Base-by-base conservation (phyloP, 2,329 filamentous ascomycete genomes). In the Alternaria angustiovoidea region DNA sequence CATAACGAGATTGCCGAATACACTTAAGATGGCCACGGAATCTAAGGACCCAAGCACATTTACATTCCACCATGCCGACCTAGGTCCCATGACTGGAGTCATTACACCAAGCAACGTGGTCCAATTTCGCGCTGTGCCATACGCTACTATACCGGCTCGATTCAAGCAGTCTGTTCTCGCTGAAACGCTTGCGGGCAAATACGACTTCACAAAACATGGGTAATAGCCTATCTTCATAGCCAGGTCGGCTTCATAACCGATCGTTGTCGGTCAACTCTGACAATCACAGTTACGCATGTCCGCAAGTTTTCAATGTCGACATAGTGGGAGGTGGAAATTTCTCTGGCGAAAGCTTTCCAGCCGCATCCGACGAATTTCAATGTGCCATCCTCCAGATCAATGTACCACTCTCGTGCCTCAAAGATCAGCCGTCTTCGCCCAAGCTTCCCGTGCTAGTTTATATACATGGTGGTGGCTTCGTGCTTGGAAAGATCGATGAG, bases 391-490 rank as follows among this genome's bases (percentile, higher is more conserved):
- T 72, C 1, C 68, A 73, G 42, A 36, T 74, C 36, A 73, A 72
- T n/a, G 54, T 72, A 5, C 72, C 71, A 1, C 49, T 71, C 5
- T 24, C 43, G 11, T 42, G 18, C 16, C 62, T 73, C 0, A 30
- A 65, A 34, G 28, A 39, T 28, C 53, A 30, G 20, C 16, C 5
- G 28, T n/a, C 53, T 20, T 7, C 36, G 16, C 16, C 51, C 26
- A 63, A 64, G 1, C 72, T 86, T 0, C 85, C 84, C 0, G 83
- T 86, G 0, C 67, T 86, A 18, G 74, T 83, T 0, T 85, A 84
- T 61, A 80, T 87, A 11, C 84, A 86, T 60, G 85, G 85, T 2
- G 84, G 85, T 9, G 84, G 80, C 0, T 82, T 84, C 49, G 67
- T 74, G 1, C 74, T 81, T 4, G 84, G 72, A 26, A 68, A 67